Evolutionary conservation across 1,139 yeast species (phyloP).

Genomic region (Magnusiomyces clavatus): DNA sequence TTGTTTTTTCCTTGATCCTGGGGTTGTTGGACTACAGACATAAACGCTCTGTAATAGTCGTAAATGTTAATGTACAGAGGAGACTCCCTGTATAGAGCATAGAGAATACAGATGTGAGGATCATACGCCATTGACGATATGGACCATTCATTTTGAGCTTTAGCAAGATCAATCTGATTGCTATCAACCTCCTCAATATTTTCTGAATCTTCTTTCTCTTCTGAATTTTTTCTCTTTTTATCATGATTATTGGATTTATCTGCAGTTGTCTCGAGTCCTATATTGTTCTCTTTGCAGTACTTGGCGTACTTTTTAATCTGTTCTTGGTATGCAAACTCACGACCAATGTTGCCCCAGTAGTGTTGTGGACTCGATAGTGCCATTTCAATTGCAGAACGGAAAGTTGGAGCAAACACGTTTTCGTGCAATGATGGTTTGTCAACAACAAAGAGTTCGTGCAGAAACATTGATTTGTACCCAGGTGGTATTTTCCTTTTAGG

Average conservation of each 20-base stretch:
- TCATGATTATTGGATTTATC: background rate
- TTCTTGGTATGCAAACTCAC: background rate
- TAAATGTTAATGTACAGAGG: conserved; percentile 63
- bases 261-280: background rate
- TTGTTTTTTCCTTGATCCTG: conserved; percentile 15
- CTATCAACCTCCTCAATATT: background rate
- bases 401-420: conserved; percentile 35
- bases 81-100: conserved; percentile 72
- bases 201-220: background rate
- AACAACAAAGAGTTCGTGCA: conserved; percentile 23
- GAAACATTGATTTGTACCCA: conserved; percentile 14
- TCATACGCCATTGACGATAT: conserved; percentile 23
- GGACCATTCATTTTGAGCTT: conserved; percentile 17
- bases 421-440: conserved; percentile 24
- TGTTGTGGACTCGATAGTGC: conserved; percentile 34
- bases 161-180: conserved; percentile 19
- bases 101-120: conserved; percentile 54
- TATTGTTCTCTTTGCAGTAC: background rate
- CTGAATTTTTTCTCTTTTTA: background rate
- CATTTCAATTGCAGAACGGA: conserved; percentile 33
- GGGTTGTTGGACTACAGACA: conserved; percentile 33
- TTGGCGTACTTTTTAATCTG: background rate
- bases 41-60: conserved; percentile 71
- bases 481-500: background rate
- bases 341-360: conserved; percentile 22